phyloP scores from a whole-genome alignment of 2,329 filamentous ascomycete species.

The Thelonectria rubi region DNA sequence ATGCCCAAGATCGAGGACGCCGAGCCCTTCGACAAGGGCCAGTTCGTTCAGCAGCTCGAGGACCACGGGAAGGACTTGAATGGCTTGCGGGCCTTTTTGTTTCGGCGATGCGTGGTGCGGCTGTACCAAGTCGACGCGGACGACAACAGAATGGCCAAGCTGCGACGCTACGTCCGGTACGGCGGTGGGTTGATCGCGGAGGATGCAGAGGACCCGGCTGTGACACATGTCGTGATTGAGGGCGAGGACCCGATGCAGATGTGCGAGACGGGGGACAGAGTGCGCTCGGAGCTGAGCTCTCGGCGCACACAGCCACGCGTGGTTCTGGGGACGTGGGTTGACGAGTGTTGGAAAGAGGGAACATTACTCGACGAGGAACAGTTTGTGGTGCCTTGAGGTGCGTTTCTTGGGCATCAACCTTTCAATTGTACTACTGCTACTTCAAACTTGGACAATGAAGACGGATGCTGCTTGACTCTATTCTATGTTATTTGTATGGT shows the following conservation, averaged over 20 bases:
- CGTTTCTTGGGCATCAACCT: constrained; percentile 24
- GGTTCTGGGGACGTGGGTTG: constrained; percentile 77
- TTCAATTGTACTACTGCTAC: constrained; percentile 31
- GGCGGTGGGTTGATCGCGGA: constrained; percentile 69
- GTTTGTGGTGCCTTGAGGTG: constrained; percentile 49
- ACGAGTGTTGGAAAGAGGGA: constrained; percentile 80
- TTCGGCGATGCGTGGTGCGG: constrained; percentile 56
- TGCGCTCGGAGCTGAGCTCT: constrained; percentile 57
- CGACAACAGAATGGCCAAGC: constrained; percentile 50
- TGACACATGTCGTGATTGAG: constrained; percentile 78
- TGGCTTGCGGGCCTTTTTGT: constrained; percentile 61
- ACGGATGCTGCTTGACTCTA: constrained; percentile 10
- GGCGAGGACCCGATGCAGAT: constrained; percentile 51
- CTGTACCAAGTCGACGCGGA: constrained; percentile 48
- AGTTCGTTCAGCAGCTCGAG: constrained; percentile 64
- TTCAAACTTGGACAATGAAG: constrained; percentile 22
- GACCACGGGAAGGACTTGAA: constrained; percentile 62
- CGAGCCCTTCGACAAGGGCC: constrained; percentile 53
- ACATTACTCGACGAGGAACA: constrained; percentile 83
- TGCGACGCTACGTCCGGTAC: constrained; percentile 71
- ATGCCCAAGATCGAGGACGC: constrained; percentile 61
- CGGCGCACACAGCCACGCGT: constrained; percentile 69
- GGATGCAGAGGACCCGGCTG: constrained; percentile 57
- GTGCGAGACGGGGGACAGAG: constrained; percentile 50
- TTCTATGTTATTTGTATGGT: constrained; percentile 23